Evolutionary conservation across 129 eudicot species (phyloP).

Genomic region (Cynara cardunculus): DNA sequence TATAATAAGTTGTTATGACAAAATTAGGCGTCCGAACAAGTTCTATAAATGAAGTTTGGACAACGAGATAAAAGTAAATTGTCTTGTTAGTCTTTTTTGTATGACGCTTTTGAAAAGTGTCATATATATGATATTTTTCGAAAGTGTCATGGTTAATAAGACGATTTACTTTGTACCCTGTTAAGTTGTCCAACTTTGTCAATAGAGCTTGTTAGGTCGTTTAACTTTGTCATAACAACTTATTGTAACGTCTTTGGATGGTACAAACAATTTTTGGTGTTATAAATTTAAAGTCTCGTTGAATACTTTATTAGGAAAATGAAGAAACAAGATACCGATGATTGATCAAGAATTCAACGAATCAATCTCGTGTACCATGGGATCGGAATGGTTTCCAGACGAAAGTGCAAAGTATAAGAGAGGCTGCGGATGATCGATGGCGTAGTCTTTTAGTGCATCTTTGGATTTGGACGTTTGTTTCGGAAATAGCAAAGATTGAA

Average conservation of each 20-base stretch:
- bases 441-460: conserved; percentile 44
- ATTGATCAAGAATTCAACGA: conserved; percentile 1
- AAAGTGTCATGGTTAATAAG: neutral
- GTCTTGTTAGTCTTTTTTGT: neutral
- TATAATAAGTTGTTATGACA: neutral
- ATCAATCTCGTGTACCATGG: conserved; percentile 47
- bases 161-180: neutral
- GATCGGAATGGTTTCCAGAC: conserved; percentile 81
- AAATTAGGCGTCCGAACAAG: neutral
- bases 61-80: neutral
- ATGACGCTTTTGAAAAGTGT: neutral
- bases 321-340: neutral
- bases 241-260: neutral
- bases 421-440: conserved; percentile 51
- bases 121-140: neutral
- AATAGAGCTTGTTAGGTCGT: neutral
- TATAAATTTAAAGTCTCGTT: neutral
- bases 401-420: conserved; percentile 68
- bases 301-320: neutral
- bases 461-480: conserved; percentile 52
- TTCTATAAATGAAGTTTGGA: neutral
- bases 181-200: neutral
- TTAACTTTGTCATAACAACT: neutral
- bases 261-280: neutral
- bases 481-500: conserved; percentile 55